Conservation (phyloP, 805 yeast species). For the Metschnikowia similis region DNA sequence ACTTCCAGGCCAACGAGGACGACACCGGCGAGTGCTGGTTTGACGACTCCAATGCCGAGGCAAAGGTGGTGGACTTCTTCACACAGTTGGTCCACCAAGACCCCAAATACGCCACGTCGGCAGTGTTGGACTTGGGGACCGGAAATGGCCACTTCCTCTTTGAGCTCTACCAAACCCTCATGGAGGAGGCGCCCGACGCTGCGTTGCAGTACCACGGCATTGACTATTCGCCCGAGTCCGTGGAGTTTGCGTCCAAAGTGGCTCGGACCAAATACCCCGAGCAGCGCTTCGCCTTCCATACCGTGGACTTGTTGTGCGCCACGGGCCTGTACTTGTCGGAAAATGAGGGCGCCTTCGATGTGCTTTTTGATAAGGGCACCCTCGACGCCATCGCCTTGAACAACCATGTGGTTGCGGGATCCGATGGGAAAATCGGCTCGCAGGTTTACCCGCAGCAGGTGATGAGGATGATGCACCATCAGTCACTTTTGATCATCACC, state of each 20-base stretch:
- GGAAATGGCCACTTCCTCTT: slow-evolving; percentile 93
- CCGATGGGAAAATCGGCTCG: slow-evolving; percentile 44
- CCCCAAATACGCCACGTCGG: slow-evolving; percentile 20
- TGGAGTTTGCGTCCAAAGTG: slow-evolving; percentile 65
- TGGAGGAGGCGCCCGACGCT: slow-evolving; percentile 42
- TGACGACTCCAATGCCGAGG: slow-evolving; percentile 90
- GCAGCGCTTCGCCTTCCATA: slow-evolving; percentile 48
- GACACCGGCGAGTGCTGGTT: slow-evolving; percentile 98
- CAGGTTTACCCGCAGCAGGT: slow-evolving; percentile 64
- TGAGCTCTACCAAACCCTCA: slow-evolving; percentile 60
- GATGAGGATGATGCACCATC: slow-evolving; percentile 47
- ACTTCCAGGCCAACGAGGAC: slow-evolving; percentile 67
- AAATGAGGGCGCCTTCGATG: slow-evolving; percentile 49
- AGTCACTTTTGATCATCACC: slow-evolving; percentile 69
- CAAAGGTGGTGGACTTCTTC: slow-evolving; percentile 71
- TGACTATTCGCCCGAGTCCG: slow-evolving; percentile 83
- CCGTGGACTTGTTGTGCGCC: slow-evolving; percentile 61
- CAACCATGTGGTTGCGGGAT: slow-evolving; percentile 42
- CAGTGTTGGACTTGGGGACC: slow-evolving; percentile 82
- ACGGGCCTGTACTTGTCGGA: slow-evolving; percentile 34
- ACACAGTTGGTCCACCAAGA: slow-evolving; percentile 28
- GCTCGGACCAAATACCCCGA: slow-evolving; percentile 36
- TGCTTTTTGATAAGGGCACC: slow-evolving; percentile 91
- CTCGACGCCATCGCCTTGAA: slow-evolving; percentile 93
- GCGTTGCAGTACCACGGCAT: slow-evolving; percentile 48